Conservation (phyloP, 371 early-diverging fungal species). For the Mucor sp. region DNA sequence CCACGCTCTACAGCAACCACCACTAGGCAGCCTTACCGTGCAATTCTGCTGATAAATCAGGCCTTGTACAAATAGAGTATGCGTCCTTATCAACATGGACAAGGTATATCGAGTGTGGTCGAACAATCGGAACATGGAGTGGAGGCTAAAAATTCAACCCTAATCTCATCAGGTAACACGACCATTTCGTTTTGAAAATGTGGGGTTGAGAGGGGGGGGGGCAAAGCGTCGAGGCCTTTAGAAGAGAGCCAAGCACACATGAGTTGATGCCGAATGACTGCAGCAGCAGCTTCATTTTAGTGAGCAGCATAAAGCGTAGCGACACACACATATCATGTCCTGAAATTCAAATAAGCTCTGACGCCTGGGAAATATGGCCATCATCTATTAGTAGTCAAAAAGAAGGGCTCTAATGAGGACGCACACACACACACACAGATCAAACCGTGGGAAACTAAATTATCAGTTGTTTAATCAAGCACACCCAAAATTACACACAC, state of each 20-base stretch:
- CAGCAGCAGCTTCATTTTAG: too few relatives aligned
- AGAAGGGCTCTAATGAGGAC: not conserved
- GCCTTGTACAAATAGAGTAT: not conserved
- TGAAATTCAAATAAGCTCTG: not conserved
- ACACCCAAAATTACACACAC: not conserved
- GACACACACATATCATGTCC: not conserved
- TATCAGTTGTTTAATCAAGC: not conserved
- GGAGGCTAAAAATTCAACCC: not conserved
- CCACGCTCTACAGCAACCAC: not conserved
- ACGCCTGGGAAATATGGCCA: not conserved
- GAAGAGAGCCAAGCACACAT: not conserved
- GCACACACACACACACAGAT: not conserved
- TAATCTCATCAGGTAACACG: not conserved
- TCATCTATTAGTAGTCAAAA: not conserved
- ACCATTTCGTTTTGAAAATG: not conserved
- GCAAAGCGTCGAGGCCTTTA: not conserved
- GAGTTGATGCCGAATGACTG: too few relatives aligned
- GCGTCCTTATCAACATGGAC: not conserved
- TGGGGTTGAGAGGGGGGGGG: not conserved
- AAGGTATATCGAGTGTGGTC: not conserved
- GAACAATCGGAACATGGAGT: not conserved
- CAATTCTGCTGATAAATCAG: not conserved
- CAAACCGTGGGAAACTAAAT: not conserved
- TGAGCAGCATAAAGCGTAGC: not conserved
- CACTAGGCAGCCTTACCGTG: not conserved